Evolutionary conservation across 2,329 filamentous ascomycete species (phyloP), one percentile per base, ranked within the genome.

Genomic region (Beauveria scarabaeidicola): DNA sequence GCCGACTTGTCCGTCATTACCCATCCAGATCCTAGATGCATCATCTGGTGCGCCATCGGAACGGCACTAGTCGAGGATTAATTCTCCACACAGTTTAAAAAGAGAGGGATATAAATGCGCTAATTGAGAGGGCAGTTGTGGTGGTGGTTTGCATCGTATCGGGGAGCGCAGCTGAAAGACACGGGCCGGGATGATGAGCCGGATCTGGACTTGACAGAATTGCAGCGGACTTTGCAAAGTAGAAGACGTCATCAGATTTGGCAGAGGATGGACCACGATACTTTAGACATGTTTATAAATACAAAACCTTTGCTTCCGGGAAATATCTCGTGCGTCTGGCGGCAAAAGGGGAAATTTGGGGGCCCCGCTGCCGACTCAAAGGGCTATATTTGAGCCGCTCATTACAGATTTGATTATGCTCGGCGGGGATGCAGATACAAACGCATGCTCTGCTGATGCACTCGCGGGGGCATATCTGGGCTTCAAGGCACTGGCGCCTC

Each of bases 341-440:
- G 81, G 63, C 69, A 73, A 6, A 68, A 68, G 15, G 13, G 63
- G 61, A 5, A 61, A 63, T 4, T 59, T 63, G 5, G 43, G 58
- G 8, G 57, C 60, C 1, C 54, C 61, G 5, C 29, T 71, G 4
- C 36, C 59, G 9, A 62, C 62, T 21, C 1, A 69, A 21, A 64
- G 63, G 5, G 23, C 60, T 1, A 52, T 73, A 3, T 81, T 82
- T 62, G 78, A 82, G 66, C 67, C 72, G 6, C 68, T 79, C 11
- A 77, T 81, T 13, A 77, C 75, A 40, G 54, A 57, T 57, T 57
- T 82, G 15, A 73, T 78, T 40, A 79, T 81, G 77, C 71, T 75
- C 40, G 80, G 77, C 25, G 2, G 80, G 0, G 80, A 82, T 61
- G 78, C 79, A 3, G 80, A 82, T 62, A 82, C 80, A 0, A 82